These are phyloP conservation scores for Mytilinidion resinicola DNA, from an alignment of 495 filamentous ascomycete species.

Conservation along the genomic window DNA sequence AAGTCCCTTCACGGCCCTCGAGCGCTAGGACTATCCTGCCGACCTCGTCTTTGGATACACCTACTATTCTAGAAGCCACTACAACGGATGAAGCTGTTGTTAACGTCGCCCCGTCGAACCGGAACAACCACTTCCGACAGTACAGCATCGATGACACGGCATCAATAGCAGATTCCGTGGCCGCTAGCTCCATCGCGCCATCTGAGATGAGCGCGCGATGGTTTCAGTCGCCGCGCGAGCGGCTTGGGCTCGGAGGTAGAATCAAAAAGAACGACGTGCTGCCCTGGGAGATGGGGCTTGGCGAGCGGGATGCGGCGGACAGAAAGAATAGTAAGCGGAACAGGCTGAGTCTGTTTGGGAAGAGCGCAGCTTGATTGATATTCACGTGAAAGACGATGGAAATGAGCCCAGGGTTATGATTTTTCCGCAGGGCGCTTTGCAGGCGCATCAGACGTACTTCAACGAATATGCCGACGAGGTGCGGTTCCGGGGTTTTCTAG, in stretches of 20 bases:
- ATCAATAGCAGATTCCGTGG: constrained; percentile 7
- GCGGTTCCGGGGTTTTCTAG: no score
- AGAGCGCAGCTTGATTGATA: no score
- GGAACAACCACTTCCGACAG: not conserved
- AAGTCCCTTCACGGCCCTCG: not conserved
- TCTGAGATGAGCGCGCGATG: constrained; percentile 32
- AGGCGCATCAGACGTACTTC: no score
- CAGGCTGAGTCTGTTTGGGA: no score
- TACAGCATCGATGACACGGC: not conserved
- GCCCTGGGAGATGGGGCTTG: constrained; percentile 27
- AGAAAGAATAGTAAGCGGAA: no score
- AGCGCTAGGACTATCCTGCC: not conserved
- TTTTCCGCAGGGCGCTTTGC: no score
- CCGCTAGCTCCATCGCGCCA: constrained; percentile 23
- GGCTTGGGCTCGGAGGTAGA: constrained; percentile 32
- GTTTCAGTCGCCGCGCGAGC: constrained; percentile 31
- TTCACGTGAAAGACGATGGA: no score
- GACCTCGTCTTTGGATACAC: not conserved
- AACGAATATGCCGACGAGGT: no score
- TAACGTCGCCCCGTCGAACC: not conserved
- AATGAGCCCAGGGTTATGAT: no score
- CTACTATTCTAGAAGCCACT: not conserved
- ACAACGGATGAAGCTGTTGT: not conserved
- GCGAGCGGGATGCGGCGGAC: no score
- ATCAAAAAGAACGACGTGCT: constrained; percentile 24